Conservation (phyloP, 768 basidiomycete species). For the Psilocybe sp. region DNA sequence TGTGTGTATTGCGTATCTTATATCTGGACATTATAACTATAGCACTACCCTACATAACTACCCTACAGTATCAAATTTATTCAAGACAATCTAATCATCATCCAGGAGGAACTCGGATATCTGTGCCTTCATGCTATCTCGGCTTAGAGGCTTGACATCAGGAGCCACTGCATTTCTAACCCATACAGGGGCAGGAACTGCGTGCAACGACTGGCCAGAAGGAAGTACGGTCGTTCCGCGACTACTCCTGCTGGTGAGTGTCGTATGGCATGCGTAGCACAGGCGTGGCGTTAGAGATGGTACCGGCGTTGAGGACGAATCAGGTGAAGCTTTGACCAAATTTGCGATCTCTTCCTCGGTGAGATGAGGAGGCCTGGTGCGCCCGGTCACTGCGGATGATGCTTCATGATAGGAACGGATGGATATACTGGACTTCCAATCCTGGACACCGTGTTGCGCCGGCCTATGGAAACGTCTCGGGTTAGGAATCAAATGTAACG, state of each 20-base stretch:
- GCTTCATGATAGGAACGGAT: slow-evolving; percentile 51
- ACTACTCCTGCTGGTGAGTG: slow-evolving; percentile 55
- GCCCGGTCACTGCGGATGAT: slow-evolving; percentile 18
- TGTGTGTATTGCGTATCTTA: too few relatives aligned
- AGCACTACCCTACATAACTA: slow-evolving; percentile 1
- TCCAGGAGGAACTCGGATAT: slow-evolving; percentile 24
- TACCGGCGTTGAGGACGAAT: slow-evolving; percentile 14
- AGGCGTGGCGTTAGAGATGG: slow-evolving; percentile 37
- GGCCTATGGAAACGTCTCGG: slow-evolving; percentile 39
- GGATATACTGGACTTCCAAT: slow-evolving; percentile 74
- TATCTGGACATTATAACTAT: not conserved
- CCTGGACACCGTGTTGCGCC: slow-evolving; percentile 59
- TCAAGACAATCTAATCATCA: slow-evolving; percentile 10
- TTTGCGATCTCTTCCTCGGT: slow-evolving; percentile 15
- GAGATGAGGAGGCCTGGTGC: slow-evolving; percentile 25
- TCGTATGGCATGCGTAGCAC: slow-evolving; percentile 65
- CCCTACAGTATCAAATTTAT: not conserved
- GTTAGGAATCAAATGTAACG: not conserved
- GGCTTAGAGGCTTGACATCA: too few relatives aligned
- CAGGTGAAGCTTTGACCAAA: slow-evolving; percentile 11
- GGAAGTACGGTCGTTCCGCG: slow-evolving; percentile 26
- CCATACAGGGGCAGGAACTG: slow-evolving; percentile 38
- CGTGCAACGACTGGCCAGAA: slow-evolving; percentile 5
- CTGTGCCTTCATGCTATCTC: slow-evolving; percentile 27
- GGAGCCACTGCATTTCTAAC: slow-evolving; percentile 14